phyloP scores from a whole-genome alignment of 495 filamentous ascomycete genomes.

The Podospora fimiseda region DNA sequence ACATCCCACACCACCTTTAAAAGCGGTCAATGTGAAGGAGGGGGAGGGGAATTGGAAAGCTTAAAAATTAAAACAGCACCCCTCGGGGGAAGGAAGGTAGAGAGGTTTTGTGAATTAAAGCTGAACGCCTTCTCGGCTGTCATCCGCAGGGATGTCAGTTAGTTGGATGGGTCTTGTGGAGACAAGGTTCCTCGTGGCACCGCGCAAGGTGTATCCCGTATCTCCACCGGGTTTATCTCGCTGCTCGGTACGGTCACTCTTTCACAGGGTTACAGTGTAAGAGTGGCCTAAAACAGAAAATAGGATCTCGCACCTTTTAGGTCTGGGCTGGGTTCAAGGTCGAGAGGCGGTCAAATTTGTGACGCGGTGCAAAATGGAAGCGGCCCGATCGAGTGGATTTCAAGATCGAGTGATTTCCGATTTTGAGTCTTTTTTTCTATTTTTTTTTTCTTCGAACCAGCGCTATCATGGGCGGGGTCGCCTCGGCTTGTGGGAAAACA shows the following conservation, averaged over 20 bases:
- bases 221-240: background rate
- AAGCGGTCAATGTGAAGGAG: too few relatives aligned
- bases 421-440: background rate
- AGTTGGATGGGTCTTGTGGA: background rate
- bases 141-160: background rate
- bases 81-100: too few relatives aligned
- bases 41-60: too few relatives aligned
- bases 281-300: background rate
- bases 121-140: background rate
- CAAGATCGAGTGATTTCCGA: too few relatives aligned
- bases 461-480: background rate
- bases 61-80: too few relatives aligned
- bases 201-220: background rate
- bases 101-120: background rate
- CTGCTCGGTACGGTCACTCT: too few relatives aligned
- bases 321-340: too few relatives aligned
- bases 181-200: background rate
- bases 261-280: too few relatives aligned
- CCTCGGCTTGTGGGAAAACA: background rate
- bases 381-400: background rate
- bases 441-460: background rate
- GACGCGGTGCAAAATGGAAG: background rate
- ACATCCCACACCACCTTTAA: too few relatives aligned
- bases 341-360: too few relatives aligned
- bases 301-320: background rate